A percentile compares a stretch with the other conserved stretches of the same genome.
phyloP scores from a whole-genome alignment of 2,329 filamentous ascomycete species.

The Epichloe sylvatica region DNA sequence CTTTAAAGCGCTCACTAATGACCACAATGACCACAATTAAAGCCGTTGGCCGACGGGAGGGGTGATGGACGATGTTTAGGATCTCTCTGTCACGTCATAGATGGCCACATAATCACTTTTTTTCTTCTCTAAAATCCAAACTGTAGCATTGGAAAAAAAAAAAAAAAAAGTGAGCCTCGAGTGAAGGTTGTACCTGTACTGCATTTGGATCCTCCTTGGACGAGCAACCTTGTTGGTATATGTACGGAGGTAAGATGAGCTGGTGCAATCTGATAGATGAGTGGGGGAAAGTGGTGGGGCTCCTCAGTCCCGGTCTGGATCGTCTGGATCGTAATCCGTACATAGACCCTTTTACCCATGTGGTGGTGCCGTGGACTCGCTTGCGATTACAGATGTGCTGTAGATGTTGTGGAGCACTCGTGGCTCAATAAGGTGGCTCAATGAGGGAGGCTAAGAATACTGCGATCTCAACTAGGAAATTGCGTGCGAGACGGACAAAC shows the following conservation, averaged over 20 bases:
- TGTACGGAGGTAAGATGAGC: neutral
- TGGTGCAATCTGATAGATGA: too few relatives aligned
- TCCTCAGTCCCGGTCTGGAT: neutral
- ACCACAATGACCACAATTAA: neutral
- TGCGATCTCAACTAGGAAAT: too few relatives aligned
- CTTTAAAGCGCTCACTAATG: neutral
- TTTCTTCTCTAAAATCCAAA: neutral
- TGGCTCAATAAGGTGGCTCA: too few relatives aligned
- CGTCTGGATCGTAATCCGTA: too few relatives aligned
- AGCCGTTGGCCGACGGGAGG: neutral
- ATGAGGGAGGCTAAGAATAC: too few relatives aligned
- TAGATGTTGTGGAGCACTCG: too few relatives aligned
- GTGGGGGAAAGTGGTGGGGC: neutral
- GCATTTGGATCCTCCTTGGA: neutral
- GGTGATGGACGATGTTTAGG: neutral
- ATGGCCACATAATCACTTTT: neutral
- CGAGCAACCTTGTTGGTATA: neutral
- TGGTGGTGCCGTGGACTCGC: neutral
- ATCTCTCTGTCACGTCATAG: neutral
- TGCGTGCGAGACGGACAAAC: too few relatives aligned
- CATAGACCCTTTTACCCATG: neutral
- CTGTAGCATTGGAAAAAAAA: neutral
- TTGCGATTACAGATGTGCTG: too few relatives aligned
- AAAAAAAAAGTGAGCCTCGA: neutral
- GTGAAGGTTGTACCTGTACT: neutral